phyloP scores from a whole-genome alignment of 371 early-diverging fungal species.

The Sporodiniella umbellata region DNA sequence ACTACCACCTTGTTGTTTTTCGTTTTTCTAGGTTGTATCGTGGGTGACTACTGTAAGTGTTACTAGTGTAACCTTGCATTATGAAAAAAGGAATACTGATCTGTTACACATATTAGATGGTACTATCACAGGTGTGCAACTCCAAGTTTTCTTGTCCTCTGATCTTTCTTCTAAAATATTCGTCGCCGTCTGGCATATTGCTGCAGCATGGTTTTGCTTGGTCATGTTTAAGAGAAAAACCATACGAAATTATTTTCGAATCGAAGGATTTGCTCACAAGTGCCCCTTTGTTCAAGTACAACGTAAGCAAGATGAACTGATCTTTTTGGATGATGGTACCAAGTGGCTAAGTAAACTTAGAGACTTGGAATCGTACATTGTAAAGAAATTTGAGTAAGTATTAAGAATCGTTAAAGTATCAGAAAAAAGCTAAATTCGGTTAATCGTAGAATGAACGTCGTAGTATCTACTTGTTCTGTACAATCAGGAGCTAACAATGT shows the following conservation, averaged over 20 bases:
- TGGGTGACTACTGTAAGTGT: conserved; percentile 71
- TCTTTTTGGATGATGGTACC: conserved; percentile 51
- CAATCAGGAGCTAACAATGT: conserved; percentile 43
- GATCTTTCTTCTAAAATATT: conserved; percentile 58
- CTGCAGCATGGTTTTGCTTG: conserved; percentile 57
- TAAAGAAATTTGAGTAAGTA: conserved; percentile 10
- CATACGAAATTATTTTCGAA: conserved; percentile 61
- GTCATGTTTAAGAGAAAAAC: conserved; percentile 39
- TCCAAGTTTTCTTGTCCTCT: conserved; percentile 48
- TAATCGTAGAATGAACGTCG: conserved; percentile 25
- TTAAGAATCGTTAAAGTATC: background rate
- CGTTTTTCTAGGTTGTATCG: conserved; percentile 64
- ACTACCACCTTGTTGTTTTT: conserved; percentile 60
- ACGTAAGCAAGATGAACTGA: conserved; percentile 47
- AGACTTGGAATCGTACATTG: conserved; percentile 21
- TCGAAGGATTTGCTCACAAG: conserved; percentile 40
- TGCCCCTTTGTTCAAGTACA: conserved; percentile 62
- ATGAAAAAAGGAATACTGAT: background rate
- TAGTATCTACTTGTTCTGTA: conserved; percentile 42
- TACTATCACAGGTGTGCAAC: conserved; percentile 29
- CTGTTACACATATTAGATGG: conserved; percentile 29
- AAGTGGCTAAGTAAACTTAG: conserved; percentile 30
- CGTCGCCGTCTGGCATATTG: conserved; percentile 64
- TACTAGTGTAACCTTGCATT: background rate
- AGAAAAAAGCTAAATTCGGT: background rate